A percentile compares a stretch with the other conserved stretches of the same genome.
These are phyloP conservation scores for Rhynchosporium secalis DNA, from an alignment of 2,329 filamentous ascomycete species.

Conservation along the genomic window DNA sequence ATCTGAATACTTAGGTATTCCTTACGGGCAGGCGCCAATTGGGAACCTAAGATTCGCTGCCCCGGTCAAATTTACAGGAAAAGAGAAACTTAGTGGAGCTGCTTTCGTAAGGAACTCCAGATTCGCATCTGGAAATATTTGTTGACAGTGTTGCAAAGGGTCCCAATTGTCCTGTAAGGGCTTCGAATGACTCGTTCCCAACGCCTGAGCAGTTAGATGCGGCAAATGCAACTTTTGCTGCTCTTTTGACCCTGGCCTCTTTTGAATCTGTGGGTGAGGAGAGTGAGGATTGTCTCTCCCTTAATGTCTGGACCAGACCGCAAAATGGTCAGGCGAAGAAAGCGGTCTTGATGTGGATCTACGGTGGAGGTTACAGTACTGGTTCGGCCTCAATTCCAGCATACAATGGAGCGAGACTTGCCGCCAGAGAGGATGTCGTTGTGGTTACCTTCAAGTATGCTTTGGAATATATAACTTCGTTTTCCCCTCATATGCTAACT, in stretches of 20 bases:
- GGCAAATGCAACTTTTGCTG: constrained; percentile 33
- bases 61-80: constrained; percentile 34
- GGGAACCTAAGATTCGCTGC: constrained; percentile 44
- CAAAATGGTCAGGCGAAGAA: constrained; percentile 40
- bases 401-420: constrained; percentile 48
- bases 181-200: constrained; percentile 3
- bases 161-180: constrained; percentile 26
- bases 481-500: constrained; percentile 17
- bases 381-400: constrained; percentile 43
- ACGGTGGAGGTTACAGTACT: constrained; percentile 45
- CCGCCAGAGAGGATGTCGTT: constrained; percentile 46
- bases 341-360: constrained; percentile 48
- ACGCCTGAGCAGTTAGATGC: constrained; percentile 8
- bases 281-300: constrained; percentile 43
- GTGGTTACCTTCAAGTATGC: constrained; percentile 51
- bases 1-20: constrained; percentile 44
- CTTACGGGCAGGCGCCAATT: constrained; percentile 44
- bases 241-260: constrained; percentile 19
- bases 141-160: constrained; percentile 27
- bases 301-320: constrained; percentile 44
- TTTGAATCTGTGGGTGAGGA: constrained; percentile 15
- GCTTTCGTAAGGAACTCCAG: constrained; percentile 30
- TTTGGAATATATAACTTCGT: neutral
- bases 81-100: constrained; percentile 28
- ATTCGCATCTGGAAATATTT: neutral